These are phyloP conservation scores for Penicillium tannophilum DNA, from an alignment of 495 filamentous ascomycete genomes.

Conservation along the genomic window DNA sequence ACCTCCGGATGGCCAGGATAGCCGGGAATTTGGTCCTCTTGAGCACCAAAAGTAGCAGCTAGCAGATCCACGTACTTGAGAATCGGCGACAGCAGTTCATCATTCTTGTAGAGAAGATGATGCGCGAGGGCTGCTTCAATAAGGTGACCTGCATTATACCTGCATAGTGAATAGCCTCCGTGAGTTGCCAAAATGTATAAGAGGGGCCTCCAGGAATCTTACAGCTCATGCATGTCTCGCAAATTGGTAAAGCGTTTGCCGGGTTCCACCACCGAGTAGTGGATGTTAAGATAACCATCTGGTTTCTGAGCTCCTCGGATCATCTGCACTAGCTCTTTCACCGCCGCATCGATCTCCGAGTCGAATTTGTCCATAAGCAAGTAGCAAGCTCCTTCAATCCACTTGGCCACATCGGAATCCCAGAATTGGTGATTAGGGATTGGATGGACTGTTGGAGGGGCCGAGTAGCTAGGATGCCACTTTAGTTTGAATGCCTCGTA, in stretches of 20 bases:
- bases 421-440: slow-evolving; percentile 58
- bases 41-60: slow-evolving; percentile 49
- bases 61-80: slow-evolving; percentile 58
- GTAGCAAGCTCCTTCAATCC: slow-evolving; percentile 63
- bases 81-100: slow-evolving; percentile 52
- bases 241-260: slow-evolving; percentile 57
- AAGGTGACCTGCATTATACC: slow-evolving; percentile 61
- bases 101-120: slow-evolving; percentile 50
- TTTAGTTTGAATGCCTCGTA: slow-evolving; percentile 57
- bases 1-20: slow-evolving; percentile 65
- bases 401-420: slow-evolving; percentile 64
- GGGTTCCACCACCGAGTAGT: slow-evolving; percentile 57
- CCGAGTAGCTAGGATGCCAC: slow-evolving; percentile 53
- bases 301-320: slow-evolving; percentile 54
- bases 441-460: slow-evolving; percentile 49
- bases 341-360: slow-evolving; percentile 49
- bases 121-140: slow-evolving; percentile 62
- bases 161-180: slow-evolving; percentile 16
- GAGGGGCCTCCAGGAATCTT: slow-evolving; percentile 16
- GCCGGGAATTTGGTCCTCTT: slow-evolving; percentile 51
- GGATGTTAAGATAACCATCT: slow-evolving; percentile 63
- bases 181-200: neutral
- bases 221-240: slow-evolving; percentile 63
- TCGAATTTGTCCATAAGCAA: slow-evolving; percentile 49
- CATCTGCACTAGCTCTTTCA: slow-evolving; percentile 58